A percentile compares a stretch with the other conserved stretches of the same genome.
Evolutionary conservation across 495 filamentous ascomycete genomes (phyloP).

Genomic region (Aspergillus avenaceus): DNA sequence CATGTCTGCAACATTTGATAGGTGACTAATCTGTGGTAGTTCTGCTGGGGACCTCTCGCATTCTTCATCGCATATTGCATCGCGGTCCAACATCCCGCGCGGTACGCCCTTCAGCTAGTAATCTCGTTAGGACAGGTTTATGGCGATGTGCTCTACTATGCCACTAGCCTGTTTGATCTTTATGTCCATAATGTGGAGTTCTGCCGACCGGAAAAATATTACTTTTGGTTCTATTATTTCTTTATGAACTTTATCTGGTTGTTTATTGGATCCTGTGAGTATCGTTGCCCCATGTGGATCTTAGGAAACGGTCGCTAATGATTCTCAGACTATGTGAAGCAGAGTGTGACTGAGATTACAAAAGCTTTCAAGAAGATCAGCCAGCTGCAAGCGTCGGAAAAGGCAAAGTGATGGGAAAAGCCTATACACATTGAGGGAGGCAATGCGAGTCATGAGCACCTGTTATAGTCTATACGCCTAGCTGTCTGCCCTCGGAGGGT

Average conservation of each 20-base stretch:
- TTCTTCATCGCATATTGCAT: conserved; percentile 56
- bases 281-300: neutral
- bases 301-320: neutral
- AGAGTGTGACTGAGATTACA: neutral
- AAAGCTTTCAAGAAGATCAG: conserved; percentile 1
- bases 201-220: conserved; percentile 48
- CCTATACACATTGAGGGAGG: no score
- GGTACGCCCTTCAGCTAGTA: conserved; percentile 62
- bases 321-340: neutral
- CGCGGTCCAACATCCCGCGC: conserved; percentile 45
- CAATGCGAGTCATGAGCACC: no score
- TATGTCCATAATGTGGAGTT: conserved; percentile 50
- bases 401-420: no score
- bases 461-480: no score
- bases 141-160: conserved; percentile 75
- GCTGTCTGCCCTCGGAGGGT: no score
- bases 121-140: conserved; percentile 73
- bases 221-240: conserved; percentile 9
- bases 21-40: neutral
- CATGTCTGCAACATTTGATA: no score
- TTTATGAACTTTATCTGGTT: conserved; percentile 7
- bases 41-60: conserved; percentile 67
- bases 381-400: no score
- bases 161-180: conserved; percentile 62
- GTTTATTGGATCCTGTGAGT: conserved; percentile 6